Conservation (phyloP, 2,329 filamentous ascomycete genomes). For the Sclerotinia minor region DNA sequence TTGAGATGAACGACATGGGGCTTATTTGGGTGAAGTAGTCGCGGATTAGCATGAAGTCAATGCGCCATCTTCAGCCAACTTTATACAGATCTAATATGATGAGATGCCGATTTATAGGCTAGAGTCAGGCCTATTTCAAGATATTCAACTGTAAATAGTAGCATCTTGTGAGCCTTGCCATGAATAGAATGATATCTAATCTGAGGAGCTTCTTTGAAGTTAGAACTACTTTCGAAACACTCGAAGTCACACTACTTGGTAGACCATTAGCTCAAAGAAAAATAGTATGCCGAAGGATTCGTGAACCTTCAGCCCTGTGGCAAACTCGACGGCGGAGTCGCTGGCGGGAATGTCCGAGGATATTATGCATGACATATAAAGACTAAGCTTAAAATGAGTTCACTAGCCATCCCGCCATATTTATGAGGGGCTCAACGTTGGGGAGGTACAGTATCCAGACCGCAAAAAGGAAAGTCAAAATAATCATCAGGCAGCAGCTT, state of each 20-base stretch:
- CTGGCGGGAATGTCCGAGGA: not conserved
- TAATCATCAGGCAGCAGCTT: not conserved
- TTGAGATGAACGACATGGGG: not conserved
- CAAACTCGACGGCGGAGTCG: not conserved
- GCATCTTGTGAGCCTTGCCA: not conserved
- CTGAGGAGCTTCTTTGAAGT: not conserved
- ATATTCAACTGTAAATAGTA: not conserved
- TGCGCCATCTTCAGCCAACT: not conserved
- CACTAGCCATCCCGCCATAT: not conserved
- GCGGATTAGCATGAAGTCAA: not conserved
- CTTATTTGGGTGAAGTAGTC: not conserved
- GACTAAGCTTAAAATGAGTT: not conserved
- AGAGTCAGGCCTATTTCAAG: not conserved
- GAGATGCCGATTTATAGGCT: not conserved
- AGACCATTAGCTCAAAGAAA: not conserved
- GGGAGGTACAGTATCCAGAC: not conserved
- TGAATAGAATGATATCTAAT: not conserved
- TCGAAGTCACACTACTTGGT: not conserved
- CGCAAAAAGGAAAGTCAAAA: not conserved
- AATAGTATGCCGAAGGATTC: not conserved
- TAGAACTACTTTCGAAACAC: not conserved
- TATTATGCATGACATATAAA: constrained; percentile 11
- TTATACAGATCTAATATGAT: not conserved
- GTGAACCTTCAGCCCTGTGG: constrained; percentile 3
- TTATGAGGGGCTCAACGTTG: not conserved